Base-by-base conservation (phyloP, 495 filamentous ascomycete species). In the Aspergillus saccharolyticus region DNA sequence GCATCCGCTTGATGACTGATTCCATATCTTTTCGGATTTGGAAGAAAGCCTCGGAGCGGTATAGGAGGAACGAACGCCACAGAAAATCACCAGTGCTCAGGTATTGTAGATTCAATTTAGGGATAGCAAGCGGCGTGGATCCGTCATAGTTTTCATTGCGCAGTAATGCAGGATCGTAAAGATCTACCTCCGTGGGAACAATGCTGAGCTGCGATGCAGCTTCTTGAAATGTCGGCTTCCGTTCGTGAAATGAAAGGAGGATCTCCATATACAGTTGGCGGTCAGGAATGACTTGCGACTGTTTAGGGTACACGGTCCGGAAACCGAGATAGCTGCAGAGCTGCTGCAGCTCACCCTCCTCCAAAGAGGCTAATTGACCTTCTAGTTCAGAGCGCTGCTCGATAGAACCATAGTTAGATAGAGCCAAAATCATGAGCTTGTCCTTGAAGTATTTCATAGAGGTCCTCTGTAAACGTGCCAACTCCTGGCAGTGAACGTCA, bases 71-170 rank as follows among this genome's bases (percentile, higher is more conserved):
- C 15, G 93, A 89, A 42, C 94, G 81, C 90, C 90, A 97, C 10
- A 99, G 80, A 62, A 97, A 97, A 68, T 99, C 94, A 4, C 94
- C 91, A 33, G 96, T 83, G 8, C 90, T 93, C 22, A 99, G 80
- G 68, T 99, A 97, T 63, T 97, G 94, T 43, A 99, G 79, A 66
- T 96, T 97, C 50, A 97, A 74, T 63, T 97, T 99, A 2, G 94
- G 94, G 52, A 99, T 85, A 6, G 94, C 90, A 48, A 99, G 77
- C 10, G 94, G 91, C 22, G 83, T 83, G 39, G 92, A 91, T 42
- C 93, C 94, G 69, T 96, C 85, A 60, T 97, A 99, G 14, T 80
- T 81, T 63, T 96, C 92, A 56, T 93, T 93, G 47, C 93, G 83
- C 57, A 94, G 70, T 28, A 96, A 78, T n/a, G 86, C 83, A 47